Percentiles rank a stretch among this genome's conserved stretches.
These are phyloP conservation scores for Tagetes erecta DNA, from an alignment of 129 eudicot genomes.

Conservation along the genomic window DNA sequence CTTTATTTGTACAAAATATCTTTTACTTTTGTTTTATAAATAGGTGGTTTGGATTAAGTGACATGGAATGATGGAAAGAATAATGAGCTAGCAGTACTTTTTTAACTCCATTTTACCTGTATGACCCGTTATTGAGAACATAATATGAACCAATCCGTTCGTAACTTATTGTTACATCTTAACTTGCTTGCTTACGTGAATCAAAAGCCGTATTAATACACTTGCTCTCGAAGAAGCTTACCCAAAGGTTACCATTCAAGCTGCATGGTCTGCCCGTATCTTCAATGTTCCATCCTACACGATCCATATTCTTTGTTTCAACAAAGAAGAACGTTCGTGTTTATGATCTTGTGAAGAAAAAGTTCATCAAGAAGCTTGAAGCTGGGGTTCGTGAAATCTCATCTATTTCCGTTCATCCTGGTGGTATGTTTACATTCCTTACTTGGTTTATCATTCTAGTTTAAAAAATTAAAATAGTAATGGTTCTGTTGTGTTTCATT, in stretches of 20 bases:
- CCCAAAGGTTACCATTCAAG: conserved; percentile 84
- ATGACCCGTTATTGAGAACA: neutral
- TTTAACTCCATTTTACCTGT: neutral
- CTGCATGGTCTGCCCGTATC: conserved; percentile 84
- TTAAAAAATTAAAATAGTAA: neutral
- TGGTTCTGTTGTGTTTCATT: neutral
- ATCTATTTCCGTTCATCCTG: conserved; percentile 81
- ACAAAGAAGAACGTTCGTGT: conserved; percentile 87
- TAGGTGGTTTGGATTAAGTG: neutral
- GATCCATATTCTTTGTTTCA: conserved; percentile 79
- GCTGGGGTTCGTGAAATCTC: conserved; percentile 75
- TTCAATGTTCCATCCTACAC: conserved; percentile 85
- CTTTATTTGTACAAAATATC: neutral
- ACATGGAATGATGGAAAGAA: neutral
- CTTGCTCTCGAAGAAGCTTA: conserved; percentile 72
- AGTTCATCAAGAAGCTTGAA: conserved; percentile 76
- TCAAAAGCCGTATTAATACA: conserved; percentile 82
- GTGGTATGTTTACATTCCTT: conserved; percentile 48
- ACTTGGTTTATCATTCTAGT: neutral
- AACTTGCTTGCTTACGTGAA: conserved; percentile 62
- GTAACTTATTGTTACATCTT: conserved; percentile 46
- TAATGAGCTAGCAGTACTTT: neutral
- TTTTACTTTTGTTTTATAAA: neutral
- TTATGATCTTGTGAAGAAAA: conserved; percentile 71
- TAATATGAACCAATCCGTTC: neutral